Conservation (phyloP, 2,329 filamentous ascomycete genomes). For the Neurospora sp. region DNA sequence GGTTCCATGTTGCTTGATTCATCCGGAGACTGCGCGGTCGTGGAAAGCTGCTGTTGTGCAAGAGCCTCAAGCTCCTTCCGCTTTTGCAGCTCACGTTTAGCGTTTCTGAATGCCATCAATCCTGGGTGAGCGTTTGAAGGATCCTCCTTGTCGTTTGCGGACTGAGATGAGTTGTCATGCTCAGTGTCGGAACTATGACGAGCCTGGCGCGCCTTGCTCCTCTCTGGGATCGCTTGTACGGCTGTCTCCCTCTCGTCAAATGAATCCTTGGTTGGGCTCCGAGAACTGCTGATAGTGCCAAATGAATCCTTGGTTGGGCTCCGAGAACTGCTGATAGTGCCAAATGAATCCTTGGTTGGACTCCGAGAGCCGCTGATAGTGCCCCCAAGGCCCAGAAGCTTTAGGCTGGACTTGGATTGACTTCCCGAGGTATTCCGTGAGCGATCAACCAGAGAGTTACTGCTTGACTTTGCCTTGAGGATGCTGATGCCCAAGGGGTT, state of each 20-base stretch:
- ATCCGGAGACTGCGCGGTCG: constrained; percentile 11
- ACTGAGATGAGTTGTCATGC: constrained; percentile 5
- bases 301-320: constrained; percentile 29
- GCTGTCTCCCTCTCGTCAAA: constrained; percentile 25
- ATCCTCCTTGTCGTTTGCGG: constrained; percentile 25
- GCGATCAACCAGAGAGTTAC: constrained; percentile 50
- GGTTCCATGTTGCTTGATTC: constrained; percentile 12
- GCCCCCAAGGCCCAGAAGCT: constrained; percentile 48
- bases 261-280: constrained; percentile 28
- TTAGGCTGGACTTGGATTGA: constrained; percentile 43
- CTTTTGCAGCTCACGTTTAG: constrained; percentile 44
- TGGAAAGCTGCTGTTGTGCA: constrained; percentile 27
- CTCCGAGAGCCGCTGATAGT: constrained; percentile 30
- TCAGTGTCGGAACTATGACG: constrained; percentile 9
- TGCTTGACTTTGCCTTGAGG: constrained; percentile 56
- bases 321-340: constrained; percentile 26
- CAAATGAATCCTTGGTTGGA: constrained; percentile 27
- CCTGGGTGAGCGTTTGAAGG: constrained; percentile 33
- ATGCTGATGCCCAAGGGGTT: constrained; percentile 45
- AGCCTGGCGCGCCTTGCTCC: not conserved
- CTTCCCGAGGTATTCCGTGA: constrained; percentile 27
- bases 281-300: constrained; percentile 29
- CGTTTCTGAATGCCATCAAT: constrained; percentile 46
- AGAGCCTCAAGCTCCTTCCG: constrained; percentile 43
- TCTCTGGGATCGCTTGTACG: constrained; percentile 16